Evolutionary conservation across 2,329 filamentous ascomycete species (phyloP).

Genomic region (Neocucurbitaria cava): DNA sequence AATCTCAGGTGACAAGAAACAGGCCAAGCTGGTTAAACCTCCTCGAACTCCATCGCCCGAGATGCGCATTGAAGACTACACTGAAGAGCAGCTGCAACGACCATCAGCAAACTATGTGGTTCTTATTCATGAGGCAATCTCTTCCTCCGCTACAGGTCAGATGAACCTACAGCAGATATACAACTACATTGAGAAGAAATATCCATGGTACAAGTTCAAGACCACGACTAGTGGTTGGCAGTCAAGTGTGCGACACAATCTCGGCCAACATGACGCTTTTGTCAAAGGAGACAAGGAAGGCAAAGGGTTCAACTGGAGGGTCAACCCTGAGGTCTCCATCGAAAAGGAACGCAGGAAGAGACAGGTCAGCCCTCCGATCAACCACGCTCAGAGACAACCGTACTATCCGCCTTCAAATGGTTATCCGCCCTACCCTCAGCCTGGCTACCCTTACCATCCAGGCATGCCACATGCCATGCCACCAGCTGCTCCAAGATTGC

Average conservation of each 20-base stretch:
- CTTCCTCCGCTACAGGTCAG: constrained; percentile 60
- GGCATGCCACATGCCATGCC: constrained; percentile 42
- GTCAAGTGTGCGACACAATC: constrained; percentile 70
- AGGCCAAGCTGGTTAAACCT: constrained; percentile 55
- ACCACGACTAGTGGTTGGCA: constrained; percentile 69
- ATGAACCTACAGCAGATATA: constrained; percentile 73
- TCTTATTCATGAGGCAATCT: constrained; percentile 68
- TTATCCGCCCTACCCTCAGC: constrained; percentile 36
- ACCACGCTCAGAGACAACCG: constrained; percentile 36
- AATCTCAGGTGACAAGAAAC: constrained; percentile 51
- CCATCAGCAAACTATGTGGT: constrained; percentile 69
- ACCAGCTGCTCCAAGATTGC: constrained; percentile 36
- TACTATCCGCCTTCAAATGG: constrained; percentile 44
- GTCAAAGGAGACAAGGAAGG: constrained; percentile 67
- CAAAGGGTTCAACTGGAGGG: constrained; percentile 69
- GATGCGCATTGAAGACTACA: constrained; percentile 69
- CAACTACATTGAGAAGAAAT: constrained; percentile 67
- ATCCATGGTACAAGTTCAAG: constrained; percentile 68
- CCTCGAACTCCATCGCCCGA: constrained; percentile 67
- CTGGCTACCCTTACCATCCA: constrained; percentile 37
- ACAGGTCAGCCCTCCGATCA: constrained; percentile 55
- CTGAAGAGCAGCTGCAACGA: constrained; percentile 76
- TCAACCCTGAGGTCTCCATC: constrained; percentile 65
- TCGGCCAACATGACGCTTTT: constrained; percentile 65
- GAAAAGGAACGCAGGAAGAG: constrained; percentile 63